Percentiles rank a stretch among this genome's conserved stretches.
Conservation (phyloP, 139 green algal species). For the Closterium sp. region DNA sequence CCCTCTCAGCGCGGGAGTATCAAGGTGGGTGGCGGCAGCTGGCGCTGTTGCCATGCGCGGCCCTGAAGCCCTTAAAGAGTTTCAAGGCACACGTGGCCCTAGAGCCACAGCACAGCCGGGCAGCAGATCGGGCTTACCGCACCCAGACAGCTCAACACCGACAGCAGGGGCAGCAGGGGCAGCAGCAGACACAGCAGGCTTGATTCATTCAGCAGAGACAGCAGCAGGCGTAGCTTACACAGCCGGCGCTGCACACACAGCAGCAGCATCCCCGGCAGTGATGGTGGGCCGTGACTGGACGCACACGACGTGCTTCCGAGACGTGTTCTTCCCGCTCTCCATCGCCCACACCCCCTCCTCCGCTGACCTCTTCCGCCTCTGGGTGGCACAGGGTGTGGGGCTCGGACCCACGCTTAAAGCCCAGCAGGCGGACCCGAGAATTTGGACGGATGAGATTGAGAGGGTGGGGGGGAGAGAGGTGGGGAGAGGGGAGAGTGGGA, state of each 20-base stretch:
- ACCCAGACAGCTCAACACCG: no score
- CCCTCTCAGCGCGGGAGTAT: not conserved
- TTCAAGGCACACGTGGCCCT: not conserved
- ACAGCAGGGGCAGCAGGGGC: not conserved
- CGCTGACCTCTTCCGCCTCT: constrained; percentile 11
- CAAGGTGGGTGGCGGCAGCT: not conserved
- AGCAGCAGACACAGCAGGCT: not conserved
- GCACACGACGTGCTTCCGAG: constrained; percentile 20
- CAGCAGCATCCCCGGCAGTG: not conserved
- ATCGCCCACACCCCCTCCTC: constrained; percentile 17
- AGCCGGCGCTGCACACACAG: no score
- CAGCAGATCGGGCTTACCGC: no score
- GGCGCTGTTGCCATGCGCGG: not conserved
- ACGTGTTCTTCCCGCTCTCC: constrained; percentile 41
- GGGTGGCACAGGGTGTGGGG: not conserved
- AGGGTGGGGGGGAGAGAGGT: not conserved
- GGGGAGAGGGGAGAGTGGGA: not conserved
- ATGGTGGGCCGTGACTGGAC: not conserved
- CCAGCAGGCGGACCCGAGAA: not conserved
- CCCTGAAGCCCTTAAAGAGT: not conserved
- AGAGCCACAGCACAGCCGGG: no score
- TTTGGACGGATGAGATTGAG: constrained; percentile 1
- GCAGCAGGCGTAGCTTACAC: not conserved
- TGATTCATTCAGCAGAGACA: not conserved
- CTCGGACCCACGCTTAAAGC: not conserved